Evolutionary conservation across 176 grass and related monocot genomes (phyloP), one percentile per base, ranked within the genome.

Genomic region (Avena eriantha): DNA sequence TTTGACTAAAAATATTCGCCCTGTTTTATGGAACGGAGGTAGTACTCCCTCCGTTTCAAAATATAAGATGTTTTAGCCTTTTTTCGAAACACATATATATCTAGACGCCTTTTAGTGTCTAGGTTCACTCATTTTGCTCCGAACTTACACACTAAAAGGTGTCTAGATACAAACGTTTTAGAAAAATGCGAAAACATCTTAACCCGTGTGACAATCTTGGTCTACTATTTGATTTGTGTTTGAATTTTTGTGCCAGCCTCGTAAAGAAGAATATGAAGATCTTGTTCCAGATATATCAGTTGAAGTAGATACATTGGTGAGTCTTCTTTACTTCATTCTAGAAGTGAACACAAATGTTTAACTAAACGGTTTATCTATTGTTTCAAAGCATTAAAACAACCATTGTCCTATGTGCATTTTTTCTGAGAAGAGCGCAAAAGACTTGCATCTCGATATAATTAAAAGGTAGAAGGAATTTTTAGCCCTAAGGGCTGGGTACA

Each of bases 231-330:
- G 73, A 54, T 82, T 82, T 63, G 10, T 84, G 39, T 77, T 85
- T 71, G 21, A 68, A 64, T 91, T 80, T 53, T 80, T 80, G 50
- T 9, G 51, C 43, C 65, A 88, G 90, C 58, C 19, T 88, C 71
- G 78, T 49, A 82, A 76, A 88, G 90, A 91, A 82, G 86, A 85
- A 82, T 85, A 78, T 29, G 86, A 85, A 78, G 82, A 48, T 18
- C 73, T 77, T 88, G 78, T 78, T 72, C 78, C 72, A 66, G 64
- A 88, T 81, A 82, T 78, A 85, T 77, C 78, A 49, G 39, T 8
- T 33, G 76, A 80, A 48, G 65, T 58, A 34, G 63, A 91, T 72
- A 72, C 78, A 12, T 47, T 71, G 71, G 86, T 91, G 64, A 78
- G 90, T 47, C 48, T 51, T 77, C 21, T 82, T 85, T 85, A 59